phyloP scores from a whole-genome alignment of 345 rosid species.

The Hevea brasiliensis region DNA sequence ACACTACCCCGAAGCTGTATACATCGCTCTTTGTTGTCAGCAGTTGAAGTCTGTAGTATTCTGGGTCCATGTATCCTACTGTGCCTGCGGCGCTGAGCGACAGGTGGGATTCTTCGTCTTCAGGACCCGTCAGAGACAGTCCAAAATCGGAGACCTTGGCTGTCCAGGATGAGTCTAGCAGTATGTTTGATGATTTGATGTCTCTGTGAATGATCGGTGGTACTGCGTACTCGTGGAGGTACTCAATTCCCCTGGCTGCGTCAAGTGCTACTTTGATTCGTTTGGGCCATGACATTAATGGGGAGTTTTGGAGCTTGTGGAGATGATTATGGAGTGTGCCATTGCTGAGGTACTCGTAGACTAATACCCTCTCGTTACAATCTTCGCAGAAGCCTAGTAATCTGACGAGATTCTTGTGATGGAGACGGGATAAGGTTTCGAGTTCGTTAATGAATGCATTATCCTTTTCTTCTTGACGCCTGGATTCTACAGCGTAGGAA shows the following conservation, averaged over 20 bases:
- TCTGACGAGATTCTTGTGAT: slow-evolving; percentile 72
- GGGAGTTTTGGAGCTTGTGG: slow-evolving; percentile 45
- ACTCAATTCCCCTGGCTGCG: slow-evolving; percentile 72
- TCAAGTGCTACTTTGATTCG: slow-evolving; percentile 64
- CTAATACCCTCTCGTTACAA: slow-evolving; percentile 47
- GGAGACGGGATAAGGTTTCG: slow-evolving; percentile 70
- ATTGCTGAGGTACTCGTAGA: slow-evolving; percentile 66
- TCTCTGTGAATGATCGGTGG: slow-evolving; percentile 83
- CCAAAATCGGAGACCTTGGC: slow-evolving; percentile 88
- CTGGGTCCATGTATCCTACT: slow-evolving; percentile 77
- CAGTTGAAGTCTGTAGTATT: slow-evolving; percentile 68
- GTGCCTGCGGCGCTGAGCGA: slow-evolving; percentile 74
- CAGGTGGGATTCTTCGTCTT: slow-evolving; percentile 52
- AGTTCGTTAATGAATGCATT: slow-evolving; percentile 70
- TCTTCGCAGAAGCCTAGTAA: slow-evolving; percentile 75
- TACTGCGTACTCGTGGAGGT: slow-evolving; percentile 61
- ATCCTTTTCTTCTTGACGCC: slow-evolving; percentile 58
- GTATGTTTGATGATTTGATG: slow-evolving; percentile 76
- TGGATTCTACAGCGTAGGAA: slow-evolving; percentile 24
- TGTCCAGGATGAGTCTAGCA: slow-evolving; percentile 48
- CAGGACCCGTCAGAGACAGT: slow-evolving; percentile 63
- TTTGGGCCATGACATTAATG: slow-evolving; percentile 57
- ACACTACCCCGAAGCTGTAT: slow-evolving; percentile 71
- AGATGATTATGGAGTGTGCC: slow-evolving; percentile 75
- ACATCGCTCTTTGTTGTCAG: slow-evolving; percentile 70